Evolutionary conservation across 257 asterid species (phyloP).

Genomic region (Mitragyna speciosa): DNA sequence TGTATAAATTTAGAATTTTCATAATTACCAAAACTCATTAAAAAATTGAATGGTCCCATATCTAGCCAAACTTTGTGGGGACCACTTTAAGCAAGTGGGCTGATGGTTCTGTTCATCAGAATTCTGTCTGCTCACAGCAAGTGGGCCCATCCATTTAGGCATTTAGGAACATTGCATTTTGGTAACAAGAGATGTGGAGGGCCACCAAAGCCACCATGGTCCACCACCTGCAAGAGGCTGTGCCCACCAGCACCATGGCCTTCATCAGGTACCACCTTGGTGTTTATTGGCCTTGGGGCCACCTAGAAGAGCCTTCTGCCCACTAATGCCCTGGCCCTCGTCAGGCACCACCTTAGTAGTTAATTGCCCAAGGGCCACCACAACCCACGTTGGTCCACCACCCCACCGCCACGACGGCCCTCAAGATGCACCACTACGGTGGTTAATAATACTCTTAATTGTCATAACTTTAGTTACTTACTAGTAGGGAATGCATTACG

Average conservation of each 20-base stretch:
- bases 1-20: too few relatives aligned
- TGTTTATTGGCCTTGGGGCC: background rate
- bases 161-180: background rate
- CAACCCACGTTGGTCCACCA: slow-evolving; percentile 1
- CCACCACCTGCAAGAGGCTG: background rate
- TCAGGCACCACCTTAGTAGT: background rate
- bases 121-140: background rate
- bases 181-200: background rate
- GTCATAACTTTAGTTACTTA: background rate
- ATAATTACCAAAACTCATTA: too few relatives aligned
- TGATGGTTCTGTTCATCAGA: background rate
- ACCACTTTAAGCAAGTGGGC: slow-evolving; percentile 19
- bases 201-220: background rate
- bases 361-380: background rate
- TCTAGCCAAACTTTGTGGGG: background rate
- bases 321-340: background rate
- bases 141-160: slow-evolving; percentile 6
- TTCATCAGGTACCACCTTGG: background rate
- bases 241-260: background rate
- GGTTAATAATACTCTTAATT: background rate
- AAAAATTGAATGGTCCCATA: background rate
- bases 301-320: slow-evolving; percentile 1
- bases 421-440: background rate
- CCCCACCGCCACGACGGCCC: background rate
- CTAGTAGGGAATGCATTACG: background rate